Base-by-base conservation (phyloP, 768 basidiomycete species). In the Mrakia hoshinonis region DNA sequence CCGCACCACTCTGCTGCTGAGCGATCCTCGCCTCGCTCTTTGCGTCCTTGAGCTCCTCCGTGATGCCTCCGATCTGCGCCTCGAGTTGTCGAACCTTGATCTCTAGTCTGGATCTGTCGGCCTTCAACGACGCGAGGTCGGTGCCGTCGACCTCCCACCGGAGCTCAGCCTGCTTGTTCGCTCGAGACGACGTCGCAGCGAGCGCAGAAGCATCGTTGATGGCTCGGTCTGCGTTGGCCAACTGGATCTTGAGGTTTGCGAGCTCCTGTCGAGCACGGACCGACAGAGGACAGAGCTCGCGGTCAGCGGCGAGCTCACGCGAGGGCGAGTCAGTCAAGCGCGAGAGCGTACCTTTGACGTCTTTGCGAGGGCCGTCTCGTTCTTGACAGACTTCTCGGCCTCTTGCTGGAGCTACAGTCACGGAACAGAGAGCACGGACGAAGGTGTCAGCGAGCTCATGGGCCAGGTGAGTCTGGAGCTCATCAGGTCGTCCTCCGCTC, bases 171-270 rank as follows among this genome's bases (percentile, higher is more conserved):
- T 52, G 68, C 48, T 52, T 61, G 48, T 29, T 24, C 31, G 47
- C 60, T 13, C 51, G 48, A 20, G 60, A 61, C 13, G 31, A 22
- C 18, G 48, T 26, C 6, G 60, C 39, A 9, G 55, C 48, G 1
- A 29, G 18, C 4, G 51, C 31, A 18, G 48, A 31, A 2, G 77
- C 74, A 13, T 70, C 66, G 6, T 67, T 51, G 29, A 78, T 46
- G 18, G 76, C 76, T 0, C 77, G 73, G 62, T 80, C 78, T 13
- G 77, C 74, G 63, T 79, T 80, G 7, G 75, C 72, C n/a, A 77
- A 64, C 46, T 75, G 74, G 48, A 79, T 69, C 12, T 75, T 65
- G 24, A 76, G 52, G 18, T 74, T 72, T 13, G 69, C 60, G 4
- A 80, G 73, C 61, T 80, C 79, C 79, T 80, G n/a, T n/a, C n/a